These are phyloP conservation scores for Odontarrhena argentea DNA, from an alignment of 345 rosid species.

Conservation along the genomic window DNA sequence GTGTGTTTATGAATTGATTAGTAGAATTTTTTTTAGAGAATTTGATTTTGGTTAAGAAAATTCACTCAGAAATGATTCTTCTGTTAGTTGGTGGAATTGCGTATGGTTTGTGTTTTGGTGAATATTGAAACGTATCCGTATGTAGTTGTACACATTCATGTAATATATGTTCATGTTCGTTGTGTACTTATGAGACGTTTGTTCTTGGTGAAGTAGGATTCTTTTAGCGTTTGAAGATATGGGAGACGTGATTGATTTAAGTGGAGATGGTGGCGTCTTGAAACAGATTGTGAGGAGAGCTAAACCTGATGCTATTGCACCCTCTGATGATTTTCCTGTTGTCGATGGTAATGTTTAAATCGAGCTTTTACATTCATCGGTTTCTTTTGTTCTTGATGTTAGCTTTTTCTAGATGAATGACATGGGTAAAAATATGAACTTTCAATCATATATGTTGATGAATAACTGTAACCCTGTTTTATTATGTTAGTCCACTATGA, in stretches of 20 bases:
- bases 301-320: conserved; percentile 61
- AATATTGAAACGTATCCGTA: not conserved
- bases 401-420: not conserved
- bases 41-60: too few species aligned
- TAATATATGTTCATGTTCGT: not conserved
- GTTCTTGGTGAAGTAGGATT: conserved; percentile 16
- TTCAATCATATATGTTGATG: too few species aligned
- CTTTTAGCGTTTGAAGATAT: conserved; percentile 42
- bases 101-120: not conserved
- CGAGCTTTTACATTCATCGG: conserved; percentile 6
- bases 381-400: conserved; percentile 4
- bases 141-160: not conserved
- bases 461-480: conserved; percentile 2
- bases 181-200: not conserved
- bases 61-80: not conserved
- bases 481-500: conserved; percentile 75
- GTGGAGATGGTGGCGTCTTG: conserved; percentile 80
- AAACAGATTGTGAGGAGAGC: conserved; percentile 65
- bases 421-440: not conserved
- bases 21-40: too few species aligned
- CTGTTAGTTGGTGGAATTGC: conserved; percentile 8
- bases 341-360: conserved; percentile 67
- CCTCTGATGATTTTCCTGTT: conserved; percentile 78
- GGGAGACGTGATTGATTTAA: conserved; percentile 69
- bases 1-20: too few species aligned